Base-by-base conservation (phyloP, 805 yeast genomes). In the Candida koratica region DNA sequence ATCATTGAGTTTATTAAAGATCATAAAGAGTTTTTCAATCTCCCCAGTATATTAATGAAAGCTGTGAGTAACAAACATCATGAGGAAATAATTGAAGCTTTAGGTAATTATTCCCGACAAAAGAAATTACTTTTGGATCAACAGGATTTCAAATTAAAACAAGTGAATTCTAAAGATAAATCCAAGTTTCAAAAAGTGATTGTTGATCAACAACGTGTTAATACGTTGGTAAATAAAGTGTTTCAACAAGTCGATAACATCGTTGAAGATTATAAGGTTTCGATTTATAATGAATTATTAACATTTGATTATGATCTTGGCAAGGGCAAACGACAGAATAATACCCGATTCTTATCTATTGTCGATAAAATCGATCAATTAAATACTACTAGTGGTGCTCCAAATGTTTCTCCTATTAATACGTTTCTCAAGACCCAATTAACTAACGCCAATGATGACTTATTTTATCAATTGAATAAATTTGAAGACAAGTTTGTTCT, bases 321-420 rank as follows among this genome's bases (percentile, higher is more conserved):
- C 28, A 24, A 32, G 34, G 38, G 30, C 15, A 28, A 41, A 19
- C 16, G 48, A 15, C 33, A 42, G 14, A 23, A 43, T 36, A 60
- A 55, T 38, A 50, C 58, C 16, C 61, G 57, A 36, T 65, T 67
- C 44, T 53, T 64, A 11, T 52, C 60, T 2, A 52, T 67, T 32
- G 69, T 67, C 10, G 69, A 65, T 33, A 61, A 61, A 35, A 53
- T 67, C 19, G 60, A 61, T 43, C 63, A 64, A 38, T 43, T 66
- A 36, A 52, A 57, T 34, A 46, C 46, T 15, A 44, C 53, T 16
- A 57, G 28, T 8, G n/a, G 19, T 4, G 13, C 4, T n/a, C 16
- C 17, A 16, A 9, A 31, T 12, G 37, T 28, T 2, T 41, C 45
- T 3, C 48, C 48, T 6, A 64, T 67, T 32, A 50, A 46, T 32